Conservation (phyloP, 306 rosid species). For the Quercus gilva region DNA sequence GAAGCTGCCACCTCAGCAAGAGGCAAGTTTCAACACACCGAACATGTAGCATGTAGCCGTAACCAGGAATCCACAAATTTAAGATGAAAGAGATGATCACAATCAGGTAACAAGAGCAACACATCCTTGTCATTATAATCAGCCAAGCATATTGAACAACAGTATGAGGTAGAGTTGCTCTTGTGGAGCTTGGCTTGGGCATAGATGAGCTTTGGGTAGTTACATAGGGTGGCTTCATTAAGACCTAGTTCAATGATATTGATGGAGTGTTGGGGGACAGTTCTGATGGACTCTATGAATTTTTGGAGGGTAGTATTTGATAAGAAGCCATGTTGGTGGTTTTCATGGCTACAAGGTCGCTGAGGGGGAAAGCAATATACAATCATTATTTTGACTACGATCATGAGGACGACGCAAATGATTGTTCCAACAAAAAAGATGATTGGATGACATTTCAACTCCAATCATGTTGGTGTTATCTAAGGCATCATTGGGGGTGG, state of each 20-base stretch:
- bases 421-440: too few species aligned
- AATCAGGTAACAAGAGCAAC: not conserved
- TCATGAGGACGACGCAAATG: too few species aligned
- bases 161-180: not conserved
- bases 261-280: too few species aligned
- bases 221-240: not conserved
- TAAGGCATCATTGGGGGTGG: too few species aligned
- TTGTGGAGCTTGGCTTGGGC: not conserved
- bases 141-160: conserved; percentile 18
- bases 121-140: not conserved
- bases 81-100: not conserved
- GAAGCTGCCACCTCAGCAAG: not conserved
- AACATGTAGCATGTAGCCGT: not conserved
- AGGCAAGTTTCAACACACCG: not conserved
- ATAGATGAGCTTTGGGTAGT: conserved; percentile 2
- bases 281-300: too few species aligned
- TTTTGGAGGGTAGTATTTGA: too few species aligned
- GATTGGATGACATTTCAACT: too few species aligned
- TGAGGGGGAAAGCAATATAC: too few species aligned
- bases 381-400: too few species aligned
- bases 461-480: too few species aligned
- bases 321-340: too few species aligned
- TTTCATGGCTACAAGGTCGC: too few species aligned
- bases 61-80: not conserved
- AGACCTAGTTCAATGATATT: not conserved